Base-by-base conservation (phyloP, 2,329 filamentous ascomycete species). In the Penicillium fuscoglaucum region DNA sequence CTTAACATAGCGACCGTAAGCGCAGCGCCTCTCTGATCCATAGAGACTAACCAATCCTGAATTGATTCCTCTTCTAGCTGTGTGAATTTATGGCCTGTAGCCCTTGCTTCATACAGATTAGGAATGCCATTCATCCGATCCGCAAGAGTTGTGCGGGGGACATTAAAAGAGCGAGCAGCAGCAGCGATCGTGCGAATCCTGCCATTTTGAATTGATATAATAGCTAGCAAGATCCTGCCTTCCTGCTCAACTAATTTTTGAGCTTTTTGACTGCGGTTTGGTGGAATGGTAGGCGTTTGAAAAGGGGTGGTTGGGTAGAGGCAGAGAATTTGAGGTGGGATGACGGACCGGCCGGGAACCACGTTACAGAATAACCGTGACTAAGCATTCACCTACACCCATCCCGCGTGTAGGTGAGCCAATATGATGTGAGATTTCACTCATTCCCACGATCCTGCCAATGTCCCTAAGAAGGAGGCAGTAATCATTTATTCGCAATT, bases 81-180 rank as follows among this genome's bases (percentile, higher is more conserved):
- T 3, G 28, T 56, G 21, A 61, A 51, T 59, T 59, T 58, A 52
- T 47, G 19, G 6, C 10, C 15, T 13, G 46, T 57, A 2, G 26
- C 29, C 24, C 51, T 43, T 17, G 13, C 3, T 17, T 57, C 41
- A 24, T 2, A 29, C 1, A 2, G 24, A 49, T 28, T 49, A 6
- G 17, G 9, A 21, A 24, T 3, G 28, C 29, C 15, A 1, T 3
- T 6, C 2, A 28, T 4, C 37, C 51, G 54, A 4, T 28, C 17
- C 1, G 4, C 19, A 0, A 62, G 51, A 6, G 57, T 59, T 26
- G 53, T 39, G 2, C 33, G 37, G 0, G 47, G 51, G 5, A 61
- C 24, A 0, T 58, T 12, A 21, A 52, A 56, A 31, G 24, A 37
- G 21, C 33, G 33, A 35, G 59, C 55, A 44, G 59, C 52, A 46